Evolutionary conservation across 2,329 filamentous ascomycete species (phyloP).

Genomic region (Alternaria incomplexa): DNA sequence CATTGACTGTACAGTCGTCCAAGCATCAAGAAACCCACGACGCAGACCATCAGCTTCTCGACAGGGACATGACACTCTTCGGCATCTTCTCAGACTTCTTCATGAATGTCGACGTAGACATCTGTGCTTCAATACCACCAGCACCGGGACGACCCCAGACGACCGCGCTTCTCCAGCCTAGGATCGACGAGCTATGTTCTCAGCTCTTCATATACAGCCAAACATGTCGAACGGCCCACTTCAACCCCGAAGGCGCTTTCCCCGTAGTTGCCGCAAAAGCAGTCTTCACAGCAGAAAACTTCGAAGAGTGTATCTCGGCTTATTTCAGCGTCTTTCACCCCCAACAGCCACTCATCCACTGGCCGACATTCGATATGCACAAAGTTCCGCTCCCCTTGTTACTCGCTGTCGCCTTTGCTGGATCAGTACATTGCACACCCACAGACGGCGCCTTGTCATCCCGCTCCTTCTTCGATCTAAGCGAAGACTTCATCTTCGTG

Average conservation of each 20-base stretch:
- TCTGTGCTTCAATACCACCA: neutral
- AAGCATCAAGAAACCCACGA: neutral
- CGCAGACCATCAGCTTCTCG: neutral
- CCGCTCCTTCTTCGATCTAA: conserved; percentile 15
- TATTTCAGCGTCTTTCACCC: conserved; percentile 57
- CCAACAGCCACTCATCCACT: conserved; percentile 53
- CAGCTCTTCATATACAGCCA: neutral
- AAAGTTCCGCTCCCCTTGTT: conserved; percentile 48
- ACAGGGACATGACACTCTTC: neutral
- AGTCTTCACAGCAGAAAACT: conserved; percentile 14
- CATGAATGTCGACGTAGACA: neutral
- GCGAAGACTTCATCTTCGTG: conserved; percentile 19
- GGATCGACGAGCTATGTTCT: neutral
- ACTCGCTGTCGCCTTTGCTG: conserved; percentile 51
- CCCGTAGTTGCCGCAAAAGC: conserved; percentile 1
- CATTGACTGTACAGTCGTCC: neutral
- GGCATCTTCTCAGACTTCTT: conserved; percentile 11
- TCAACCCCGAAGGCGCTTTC: neutral
- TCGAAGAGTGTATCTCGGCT: conserved; percentile 41
- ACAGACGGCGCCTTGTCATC: conserved; percentile 15
- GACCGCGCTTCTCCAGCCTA: neutral
- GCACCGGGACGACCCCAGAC: neutral
- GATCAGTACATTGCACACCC: conserved; percentile 21
- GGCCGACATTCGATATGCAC: conserved; percentile 50
- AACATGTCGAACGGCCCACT: neutral